Base-by-base conservation (phyloP, 306 rosid genomes). In the Cajanus cajan region DNA sequence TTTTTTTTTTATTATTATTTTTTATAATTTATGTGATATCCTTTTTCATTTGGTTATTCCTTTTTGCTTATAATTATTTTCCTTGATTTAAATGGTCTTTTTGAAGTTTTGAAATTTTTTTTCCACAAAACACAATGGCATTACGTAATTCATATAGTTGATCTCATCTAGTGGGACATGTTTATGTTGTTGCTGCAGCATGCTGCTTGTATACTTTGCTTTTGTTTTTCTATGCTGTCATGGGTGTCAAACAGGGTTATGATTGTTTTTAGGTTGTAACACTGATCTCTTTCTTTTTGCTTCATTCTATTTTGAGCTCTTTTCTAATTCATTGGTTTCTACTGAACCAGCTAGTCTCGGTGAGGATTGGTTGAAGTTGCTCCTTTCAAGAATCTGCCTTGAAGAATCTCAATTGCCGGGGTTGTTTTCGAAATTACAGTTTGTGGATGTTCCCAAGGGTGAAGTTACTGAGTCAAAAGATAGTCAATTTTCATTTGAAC, bases 341-440 rank as follows among this genome's bases (percentile, higher is more conserved):
- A 0, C 10, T 73, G 79, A 59, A 45, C 55, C 82, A 92, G 97
- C 85, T 89, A 81, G 93, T 41, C 92, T 84, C 83, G 88, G 70
- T 31, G 96, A 92, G 85, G 86, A 90, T 76, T 88, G 97, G 98
- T 67, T 87, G 37, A 92, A 86, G 86, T 81, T 90, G 80, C 86
- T 90, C 55, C 86, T 94, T 80, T 90, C 97, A 82, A 92, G 84
- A 63, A 64, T 82, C 22, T 89, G 85, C 81, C 82, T 86, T 8
- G 94, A 89, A 68, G 86, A 84, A 77, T 88, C 88, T 78, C 81
- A 85, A 79, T 86, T 86, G 74, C 63, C 86, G 37, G 51, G 66
- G 68, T 67, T 90, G 24, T 89, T 93, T 79, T 71, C 80, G 34
- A 71, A 82, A 45, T 76, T 87, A 61, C 21, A 21, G 62, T 51